Conservation (phyloP, 768 basidiomycete genomes). For the Lactarius evosmus region DNA sequence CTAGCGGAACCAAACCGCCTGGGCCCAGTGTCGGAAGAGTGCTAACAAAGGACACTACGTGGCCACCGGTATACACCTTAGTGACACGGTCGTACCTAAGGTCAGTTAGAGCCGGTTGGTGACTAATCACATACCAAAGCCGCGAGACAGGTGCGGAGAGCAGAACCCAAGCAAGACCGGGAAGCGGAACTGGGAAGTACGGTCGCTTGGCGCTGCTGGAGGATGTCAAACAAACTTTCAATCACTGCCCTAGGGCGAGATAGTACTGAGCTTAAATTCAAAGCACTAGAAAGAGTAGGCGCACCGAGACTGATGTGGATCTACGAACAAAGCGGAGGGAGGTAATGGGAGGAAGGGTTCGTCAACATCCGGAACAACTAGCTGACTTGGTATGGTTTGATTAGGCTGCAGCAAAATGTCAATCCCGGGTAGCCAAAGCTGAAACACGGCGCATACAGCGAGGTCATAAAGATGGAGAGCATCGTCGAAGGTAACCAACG, state of each 20-base stretch:
- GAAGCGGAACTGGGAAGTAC: slow-evolving; percentile 35
- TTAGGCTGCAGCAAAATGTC: slow-evolving; percentile 32
- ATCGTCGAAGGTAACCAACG: slow-evolving; percentile 78
- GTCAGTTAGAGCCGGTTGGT: slow-evolving; percentile 14
- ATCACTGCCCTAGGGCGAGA: slow-evolving; percentile 50
- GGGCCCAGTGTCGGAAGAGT: slow-evolving; percentile 67
- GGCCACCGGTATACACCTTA: slow-evolving; percentile 69
- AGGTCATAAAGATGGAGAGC: slow-evolving; percentile 87
- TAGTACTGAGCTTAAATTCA: slow-evolving; percentile 9
- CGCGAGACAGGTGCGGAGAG: slow-evolving; percentile 65
- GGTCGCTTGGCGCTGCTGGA: slow-evolving; percentile 61
- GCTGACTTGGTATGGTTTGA: slow-evolving; percentile 42
- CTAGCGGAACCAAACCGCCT: slow-evolving; percentile 59
- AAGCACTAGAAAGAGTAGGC: not conserved
- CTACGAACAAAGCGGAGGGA: slow-evolving; percentile 66
- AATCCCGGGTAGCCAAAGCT: not conserved
- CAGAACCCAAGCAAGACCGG: slow-evolving; percentile 75
- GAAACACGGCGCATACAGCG: slow-evolving; percentile 53
- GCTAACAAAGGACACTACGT: slow-evolving; percentile 68
- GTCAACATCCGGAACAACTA: slow-evolving; percentile 86
- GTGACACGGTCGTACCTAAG: slow-evolving; percentile 26
- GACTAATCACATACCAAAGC: slow-evolving; percentile 52
- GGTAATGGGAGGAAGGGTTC: slow-evolving; percentile 83
- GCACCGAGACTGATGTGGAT: slow-evolving; percentile 68
- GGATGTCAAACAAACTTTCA: slow-evolving; percentile 57